phyloP scores from a whole-genome alignment of 352 stramenopile species.

The Paralagenidium karlingii region DNA sequence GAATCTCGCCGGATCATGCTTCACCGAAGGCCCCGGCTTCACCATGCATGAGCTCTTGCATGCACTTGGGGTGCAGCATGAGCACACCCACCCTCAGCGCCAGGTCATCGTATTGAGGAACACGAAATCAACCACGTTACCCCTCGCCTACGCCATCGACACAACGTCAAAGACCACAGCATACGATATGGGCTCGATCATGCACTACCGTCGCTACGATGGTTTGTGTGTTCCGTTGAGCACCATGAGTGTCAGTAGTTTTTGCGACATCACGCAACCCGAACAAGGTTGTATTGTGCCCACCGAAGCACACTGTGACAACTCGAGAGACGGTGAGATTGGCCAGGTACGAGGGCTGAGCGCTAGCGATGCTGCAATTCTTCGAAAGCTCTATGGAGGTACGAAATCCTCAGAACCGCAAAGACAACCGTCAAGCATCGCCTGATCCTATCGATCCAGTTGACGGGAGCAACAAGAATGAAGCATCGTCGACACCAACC shows the following conservation, averaged over 20 bases:
- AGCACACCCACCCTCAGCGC: constrained; percentile 52
- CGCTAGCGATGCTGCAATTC: constrained; percentile 42
- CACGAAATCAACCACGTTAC: constrained; percentile 36
- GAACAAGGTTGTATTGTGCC: constrained; percentile 60
- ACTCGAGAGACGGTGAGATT: constrained; percentile 44
- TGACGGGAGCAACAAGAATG: too few relatives aligned
- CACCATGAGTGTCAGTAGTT: constrained; percentile 40
- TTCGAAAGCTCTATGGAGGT: constrained; percentile 53
- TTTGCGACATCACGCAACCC: too few relatives aligned
- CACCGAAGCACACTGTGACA: constrained; percentile 52
- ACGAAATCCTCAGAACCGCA: too few relatives aligned
- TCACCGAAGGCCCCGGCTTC: constrained; percentile 31
- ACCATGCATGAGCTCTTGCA: constrained; percentile 57
- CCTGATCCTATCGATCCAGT: too few relatives aligned
- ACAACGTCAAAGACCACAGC: constrained; percentile 38
- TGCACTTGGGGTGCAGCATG: constrained; percentile 48
- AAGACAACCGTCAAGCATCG: too few relatives aligned
- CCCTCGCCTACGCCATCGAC: constrained; percentile 58
- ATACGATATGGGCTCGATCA: constrained; percentile 63
- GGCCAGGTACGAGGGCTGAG: constrained; percentile 40
- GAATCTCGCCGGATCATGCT: constrained; percentile 57
- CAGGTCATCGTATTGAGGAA: constrained; percentile 62
- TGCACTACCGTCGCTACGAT: constrained; percentile 55
- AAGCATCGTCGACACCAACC: too few relatives aligned
- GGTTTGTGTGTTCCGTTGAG: constrained; percentile 62